phyloP scores from a whole-genome alignment of 1,139 yeast species.

The Saccharomycopsis hybrid region DNA sequence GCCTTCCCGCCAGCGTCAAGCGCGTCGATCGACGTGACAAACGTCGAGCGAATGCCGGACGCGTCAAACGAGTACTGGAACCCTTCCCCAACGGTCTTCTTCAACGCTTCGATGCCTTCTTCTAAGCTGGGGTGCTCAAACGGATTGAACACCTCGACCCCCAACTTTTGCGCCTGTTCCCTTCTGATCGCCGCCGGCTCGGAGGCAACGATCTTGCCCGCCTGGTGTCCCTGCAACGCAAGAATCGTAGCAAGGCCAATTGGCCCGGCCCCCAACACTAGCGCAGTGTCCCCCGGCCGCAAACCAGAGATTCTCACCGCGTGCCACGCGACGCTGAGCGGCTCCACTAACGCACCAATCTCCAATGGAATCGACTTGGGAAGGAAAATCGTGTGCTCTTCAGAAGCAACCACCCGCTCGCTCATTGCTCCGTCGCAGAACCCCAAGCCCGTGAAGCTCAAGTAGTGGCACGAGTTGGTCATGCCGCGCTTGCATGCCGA shows the following conservation, averaged over 20 bases:
- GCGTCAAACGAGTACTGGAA: conserved; percentile 56
- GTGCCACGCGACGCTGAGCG: conserved; percentile 55
- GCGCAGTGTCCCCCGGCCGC: conserved; percentile 41
- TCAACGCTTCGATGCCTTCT: conserved; percentile 26
- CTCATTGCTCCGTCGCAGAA: conserved; percentile 46
- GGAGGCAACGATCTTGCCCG: conserved; percentile 47
- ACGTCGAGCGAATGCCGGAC: conserved; percentile 53
- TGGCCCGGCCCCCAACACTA: conserved; percentile 58
- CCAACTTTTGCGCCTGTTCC: conserved; percentile 43
- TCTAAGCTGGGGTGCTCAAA: conserved; percentile 31
- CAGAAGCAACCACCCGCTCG: conserved; percentile 43
- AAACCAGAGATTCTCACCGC: conserved; percentile 44
- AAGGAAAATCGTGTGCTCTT: conserved; percentile 40
- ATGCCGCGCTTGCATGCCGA: conserved; percentile 35
- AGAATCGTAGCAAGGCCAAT: conserved; percentile 53
- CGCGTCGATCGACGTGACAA: conserved; percentile 44
- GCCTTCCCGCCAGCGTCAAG: conserved; percentile 55
- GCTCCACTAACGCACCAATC: conserved; percentile 51
- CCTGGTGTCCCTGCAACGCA: conserved; percentile 51
- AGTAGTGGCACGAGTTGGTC: conserved; percentile 41
- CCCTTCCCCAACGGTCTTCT: conserved; percentile 38
- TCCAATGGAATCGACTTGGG: conserved; percentile 44
- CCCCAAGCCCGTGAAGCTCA: conserved; percentile 42
- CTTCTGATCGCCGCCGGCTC: conserved; percentile 56
- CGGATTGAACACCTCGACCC: conserved; percentile 46